phyloP scores from a whole-genome alignment of 2,329 filamentous ascomycete species.

The Mycosphaerella arachidis region DNA sequence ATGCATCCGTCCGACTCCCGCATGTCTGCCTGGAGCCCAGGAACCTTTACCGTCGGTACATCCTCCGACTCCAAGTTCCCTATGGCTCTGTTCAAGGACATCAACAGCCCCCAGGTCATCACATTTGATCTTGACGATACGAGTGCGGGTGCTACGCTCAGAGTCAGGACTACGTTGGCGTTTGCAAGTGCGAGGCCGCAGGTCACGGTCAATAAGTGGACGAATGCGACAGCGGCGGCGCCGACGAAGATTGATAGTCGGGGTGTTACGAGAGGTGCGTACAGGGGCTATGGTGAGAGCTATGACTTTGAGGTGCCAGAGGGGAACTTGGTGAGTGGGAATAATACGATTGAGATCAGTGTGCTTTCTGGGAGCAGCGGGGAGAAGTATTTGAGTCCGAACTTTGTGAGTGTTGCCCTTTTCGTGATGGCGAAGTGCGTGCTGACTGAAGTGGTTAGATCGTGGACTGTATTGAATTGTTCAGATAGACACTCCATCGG shows the following conservation, averaged over 20 bases:
- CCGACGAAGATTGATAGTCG: slow-evolving; percentile 12
- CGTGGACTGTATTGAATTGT: slow-evolving; percentile 18
- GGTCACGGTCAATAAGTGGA: slow-evolving; percentile 8
- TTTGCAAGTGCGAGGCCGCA: slow-evolving; percentile 11
- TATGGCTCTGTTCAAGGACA: slow-evolving; percentile 14
- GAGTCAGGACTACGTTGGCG: slow-evolving; percentile 13
- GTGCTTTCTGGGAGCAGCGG: slow-evolving; percentile 9
- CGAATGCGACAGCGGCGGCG: background rate
- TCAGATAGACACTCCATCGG: background rate
- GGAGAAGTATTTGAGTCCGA: slow-evolving; percentile 8
- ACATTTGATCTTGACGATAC: slow-evolving; percentile 6
- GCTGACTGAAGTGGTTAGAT: slow-evolving; percentile 5
- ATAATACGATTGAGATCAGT: slow-evolving; percentile 9
- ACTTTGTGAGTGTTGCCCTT: slow-evolving; percentile 11
- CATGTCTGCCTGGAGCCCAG: slow-evolving; percentile 10
- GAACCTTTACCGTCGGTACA: slow-evolving; percentile 7
- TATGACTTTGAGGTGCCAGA: slow-evolving; percentile 12
- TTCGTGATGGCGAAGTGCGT: background rate
- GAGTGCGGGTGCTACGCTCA: slow-evolving; percentile 8
- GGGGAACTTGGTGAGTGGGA: slow-evolving; percentile 4
- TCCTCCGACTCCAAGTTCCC: slow-evolving; percentile 5
- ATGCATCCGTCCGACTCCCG: slow-evolving; percentile 59
- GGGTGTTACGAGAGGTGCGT: slow-evolving; percentile 16
- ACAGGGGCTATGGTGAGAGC: slow-evolving; percentile 12
- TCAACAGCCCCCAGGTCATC: slow-evolving; percentile 12